Evolutionary conservation across 805 yeast genomes (phyloP).

Genomic region (Lipomyces sp.): DNA sequence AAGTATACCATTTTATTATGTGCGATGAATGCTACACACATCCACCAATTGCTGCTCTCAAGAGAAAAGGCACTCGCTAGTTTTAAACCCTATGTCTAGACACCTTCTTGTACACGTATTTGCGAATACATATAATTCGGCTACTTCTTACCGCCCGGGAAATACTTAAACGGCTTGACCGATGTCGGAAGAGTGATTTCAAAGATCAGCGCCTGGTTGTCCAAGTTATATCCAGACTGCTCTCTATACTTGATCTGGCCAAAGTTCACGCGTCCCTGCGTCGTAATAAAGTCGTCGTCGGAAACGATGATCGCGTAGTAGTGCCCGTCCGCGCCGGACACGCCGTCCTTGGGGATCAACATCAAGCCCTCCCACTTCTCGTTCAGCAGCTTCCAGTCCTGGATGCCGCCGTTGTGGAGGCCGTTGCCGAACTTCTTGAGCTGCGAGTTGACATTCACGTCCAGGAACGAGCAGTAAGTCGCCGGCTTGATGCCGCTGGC

Average conservation of each 20-base stretch:
- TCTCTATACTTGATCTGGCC: constrained; percentile 16
- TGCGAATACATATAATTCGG: too few species aligned
- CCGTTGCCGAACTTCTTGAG: constrained; percentile 22
- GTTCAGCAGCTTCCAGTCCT: constrained; percentile 21
- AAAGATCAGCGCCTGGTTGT: constrained; percentile 23
- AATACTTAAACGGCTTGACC: constrained; percentile 10
- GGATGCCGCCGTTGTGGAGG: constrained; percentile 25
- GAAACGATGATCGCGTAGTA: constrained; percentile 16
- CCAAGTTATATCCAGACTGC: constrained; percentile 14
- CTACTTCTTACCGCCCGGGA: constrained; percentile 25
- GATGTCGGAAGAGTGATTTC: constrained; percentile 16
- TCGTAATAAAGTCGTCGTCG: constrained; percentile 26
- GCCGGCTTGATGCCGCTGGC: constrained; percentile 20
- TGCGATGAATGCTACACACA: too few species aligned
- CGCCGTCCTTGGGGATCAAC: constrained; percentile 24
- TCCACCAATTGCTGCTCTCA: too few species aligned
- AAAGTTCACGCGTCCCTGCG: constrained; percentile 20
- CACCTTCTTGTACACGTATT: too few species aligned
- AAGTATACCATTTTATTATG: too few species aligned
- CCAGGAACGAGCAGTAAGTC: constrained; percentile 22
- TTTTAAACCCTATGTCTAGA: too few species aligned
- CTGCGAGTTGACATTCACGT: constrained; percentile 20
- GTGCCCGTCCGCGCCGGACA: constrained; percentile 19
- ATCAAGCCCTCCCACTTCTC: constrained; percentile 28
- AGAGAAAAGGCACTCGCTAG: too few species aligned